Percentiles rank a stretch among this genome's conserved stretches.
Evolutionary conservation across 176 grass and related monocot genomes (phyloP).

Genomic region (Otatea glauca): DNA sequence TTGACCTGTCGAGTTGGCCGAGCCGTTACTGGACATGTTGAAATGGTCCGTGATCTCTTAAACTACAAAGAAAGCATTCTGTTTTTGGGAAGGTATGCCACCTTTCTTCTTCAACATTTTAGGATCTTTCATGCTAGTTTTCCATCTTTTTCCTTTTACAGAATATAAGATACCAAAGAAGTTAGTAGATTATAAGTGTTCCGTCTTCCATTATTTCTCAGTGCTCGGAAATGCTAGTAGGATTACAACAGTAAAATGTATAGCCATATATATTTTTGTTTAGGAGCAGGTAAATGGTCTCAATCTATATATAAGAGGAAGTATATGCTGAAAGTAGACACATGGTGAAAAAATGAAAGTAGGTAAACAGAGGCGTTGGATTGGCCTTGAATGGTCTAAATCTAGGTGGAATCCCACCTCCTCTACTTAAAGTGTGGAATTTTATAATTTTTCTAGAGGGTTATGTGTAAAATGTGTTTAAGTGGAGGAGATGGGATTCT

Average conservation of each 20-base stretch:
- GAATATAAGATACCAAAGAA: background rate
- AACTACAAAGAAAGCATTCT: conserved; percentile 95
- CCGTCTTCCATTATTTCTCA: background rate
- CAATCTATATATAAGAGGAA: no score
- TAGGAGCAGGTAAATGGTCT: no score
- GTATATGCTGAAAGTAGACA: no score
- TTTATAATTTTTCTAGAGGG: no score
- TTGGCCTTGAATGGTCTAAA: no score
- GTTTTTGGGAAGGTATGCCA: conserved; percentile 76
- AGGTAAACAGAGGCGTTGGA: no score
- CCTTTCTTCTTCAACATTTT: conserved; percentile 25
- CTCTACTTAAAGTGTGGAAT: no score
- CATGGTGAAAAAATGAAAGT: no score
- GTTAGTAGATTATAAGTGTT: background rate
- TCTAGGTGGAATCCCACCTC: no score
- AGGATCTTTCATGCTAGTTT: background rate
- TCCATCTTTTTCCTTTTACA: conserved; percentile 1
- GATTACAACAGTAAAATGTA: background rate
- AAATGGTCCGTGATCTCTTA: conserved; percentile 90
- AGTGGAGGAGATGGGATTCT: no score
- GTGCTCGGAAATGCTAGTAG: background rate
- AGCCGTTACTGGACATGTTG: conserved; percentile 88
- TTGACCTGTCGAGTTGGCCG: conserved; percentile 95
- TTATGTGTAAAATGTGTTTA: no score
- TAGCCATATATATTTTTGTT: background rate